Percentiles rank a stretch among this genome's conserved stretches.
Evolutionary conservation across 495 filamentous ascomycete species (phyloP).

Genomic region (Penicillium cosmopolitanum): DNA sequence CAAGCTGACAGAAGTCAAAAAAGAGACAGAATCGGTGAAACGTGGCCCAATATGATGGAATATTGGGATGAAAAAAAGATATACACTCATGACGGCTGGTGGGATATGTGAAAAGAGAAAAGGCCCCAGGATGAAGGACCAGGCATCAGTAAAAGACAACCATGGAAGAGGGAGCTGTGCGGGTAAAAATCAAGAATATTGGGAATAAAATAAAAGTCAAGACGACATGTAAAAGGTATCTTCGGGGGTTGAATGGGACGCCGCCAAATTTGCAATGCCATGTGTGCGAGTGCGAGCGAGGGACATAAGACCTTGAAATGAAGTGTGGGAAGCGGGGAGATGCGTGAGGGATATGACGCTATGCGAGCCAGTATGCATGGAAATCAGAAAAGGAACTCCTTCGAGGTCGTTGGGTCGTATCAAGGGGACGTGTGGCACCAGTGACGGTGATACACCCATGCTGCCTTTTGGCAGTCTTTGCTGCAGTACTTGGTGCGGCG

Average conservation of each 20-base stretch:
- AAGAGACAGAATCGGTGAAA: constrained; percentile 6
- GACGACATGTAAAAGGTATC: constrained; percentile 50
- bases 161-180: constrained; percentile 9
- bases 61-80: constrained; percentile 21
- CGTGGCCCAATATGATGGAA: constrained; percentile 15
- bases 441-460: constrained; percentile 96
- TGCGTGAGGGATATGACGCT: constrained; percentile 44
- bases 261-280: constrained; percentile 50
- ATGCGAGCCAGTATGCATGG: constrained; percentile 52
- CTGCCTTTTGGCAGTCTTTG: constrained; percentile 99
- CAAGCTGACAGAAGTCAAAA: constrained; percentile 1
- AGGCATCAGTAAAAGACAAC: constrained; percentile 16
- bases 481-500: constrained; percentile 98
- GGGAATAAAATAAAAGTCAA: constrained; percentile 23
- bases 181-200: constrained; percentile 3
- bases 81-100: constrained; percentile 40
- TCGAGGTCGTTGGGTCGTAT: constrained; percentile 36
- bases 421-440: constrained; percentile 84
- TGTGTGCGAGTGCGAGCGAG: constrained; percentile 33
- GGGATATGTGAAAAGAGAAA: constrained; percentile 33
- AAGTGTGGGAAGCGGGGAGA: constrained; percentile 26
- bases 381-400: constrained; percentile 36
- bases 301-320: constrained; percentile 37
- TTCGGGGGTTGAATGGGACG: constrained; percentile 46
- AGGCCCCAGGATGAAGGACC: constrained; percentile 13